These are phyloP conservation scores for Apiospora malaysiana DNA, from an alignment of 2,329 filamentous ascomycete genomes.

Conservation along the genomic window DNA sequence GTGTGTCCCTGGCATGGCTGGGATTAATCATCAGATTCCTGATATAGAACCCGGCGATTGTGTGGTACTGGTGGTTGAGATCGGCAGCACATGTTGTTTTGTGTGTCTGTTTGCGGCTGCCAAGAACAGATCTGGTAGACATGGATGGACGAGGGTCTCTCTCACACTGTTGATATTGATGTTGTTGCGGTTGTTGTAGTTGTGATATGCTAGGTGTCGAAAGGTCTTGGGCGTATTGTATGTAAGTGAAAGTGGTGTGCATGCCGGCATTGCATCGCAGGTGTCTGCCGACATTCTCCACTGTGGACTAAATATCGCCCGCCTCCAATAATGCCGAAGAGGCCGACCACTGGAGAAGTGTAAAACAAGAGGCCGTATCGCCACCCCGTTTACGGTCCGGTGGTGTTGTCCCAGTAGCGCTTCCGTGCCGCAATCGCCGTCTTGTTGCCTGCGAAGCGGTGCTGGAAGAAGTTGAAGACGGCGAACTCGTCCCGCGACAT, in stretches of 20 bases:
- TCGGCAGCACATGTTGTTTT: background rate
- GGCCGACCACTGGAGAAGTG: background rate
- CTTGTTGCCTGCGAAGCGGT: slow-evolving; percentile 63
- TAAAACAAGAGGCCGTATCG: slow-evolving; percentile 10
- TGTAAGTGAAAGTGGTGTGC: background rate
- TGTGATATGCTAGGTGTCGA: background rate
- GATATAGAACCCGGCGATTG: background rate
- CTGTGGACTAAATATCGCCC: slow-evolving; percentile 18
- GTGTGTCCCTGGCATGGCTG: background rate
- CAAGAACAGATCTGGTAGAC: background rate
- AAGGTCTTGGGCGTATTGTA: background rate
- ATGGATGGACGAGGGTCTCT: background rate
- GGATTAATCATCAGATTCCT: background rate
- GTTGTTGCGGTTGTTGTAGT: background rate
- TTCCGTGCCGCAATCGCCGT: slow-evolving; percentile 54
- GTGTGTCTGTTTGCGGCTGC: background rate
- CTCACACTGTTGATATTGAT: background rate
- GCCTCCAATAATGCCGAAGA: background rate
- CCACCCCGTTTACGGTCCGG: slow-evolving; percentile 23
- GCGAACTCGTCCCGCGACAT: slow-evolving; percentile 81
- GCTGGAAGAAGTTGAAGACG: slow-evolving; percentile 84
- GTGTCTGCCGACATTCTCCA: background rate
- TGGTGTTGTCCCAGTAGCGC: slow-evolving; percentile 58
- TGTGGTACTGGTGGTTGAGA: background rate
- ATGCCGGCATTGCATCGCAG: slow-evolving; percentile 12